Conservation (phyloP, 1,284 basidiomycete species). For the Leccinum olivaceoglutinosum region DNA sequence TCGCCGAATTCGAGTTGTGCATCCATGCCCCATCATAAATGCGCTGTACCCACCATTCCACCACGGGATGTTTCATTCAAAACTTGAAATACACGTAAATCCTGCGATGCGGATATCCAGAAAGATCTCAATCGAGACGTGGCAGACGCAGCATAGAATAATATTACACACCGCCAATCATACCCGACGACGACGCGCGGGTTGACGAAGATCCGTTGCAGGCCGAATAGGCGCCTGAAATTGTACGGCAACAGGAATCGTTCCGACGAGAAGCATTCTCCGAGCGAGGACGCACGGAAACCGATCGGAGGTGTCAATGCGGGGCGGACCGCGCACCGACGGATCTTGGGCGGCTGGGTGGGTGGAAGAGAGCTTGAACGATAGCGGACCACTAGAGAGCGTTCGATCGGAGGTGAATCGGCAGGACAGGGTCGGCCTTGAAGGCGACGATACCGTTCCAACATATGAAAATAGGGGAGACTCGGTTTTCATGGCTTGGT, state of each 20-base stretch:
- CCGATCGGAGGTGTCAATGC: slow-evolving; percentile 32
- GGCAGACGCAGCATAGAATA: neutral
- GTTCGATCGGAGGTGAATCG: slow-evolving; percentile 29
- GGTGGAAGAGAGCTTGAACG: slow-evolving; percentile 11
- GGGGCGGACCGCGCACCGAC: slow-evolving; percentile 22
- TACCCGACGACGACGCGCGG: slow-evolving; percentile 23
- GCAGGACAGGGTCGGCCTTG: slow-evolving; percentile 40
- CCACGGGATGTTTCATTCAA: slow-evolving; percentile 37
- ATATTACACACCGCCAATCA: slow-evolving; percentile 14
- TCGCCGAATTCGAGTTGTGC: slow-evolving; percentile 31
- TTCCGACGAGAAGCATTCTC: slow-evolving; percentile 49
- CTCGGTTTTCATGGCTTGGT: slow-evolving; percentile 33
- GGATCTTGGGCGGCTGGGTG: slow-evolving; percentile 16
- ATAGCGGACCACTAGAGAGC: slow-evolving; percentile 24
- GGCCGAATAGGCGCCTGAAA: slow-evolving; percentile 41
- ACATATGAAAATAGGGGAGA: slow-evolving; percentile 47
- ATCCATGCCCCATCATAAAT: slow-evolving; percentile 36
- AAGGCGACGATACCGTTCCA: slow-evolving; percentile 59
- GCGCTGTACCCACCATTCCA: slow-evolving; percentile 41
- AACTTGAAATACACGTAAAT: slow-evolving; percentile 45
- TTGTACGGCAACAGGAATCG: slow-evolving; percentile 54
- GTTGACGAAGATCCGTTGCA: slow-evolving; percentile 26
- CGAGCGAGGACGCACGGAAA: slow-evolving; percentile 40
- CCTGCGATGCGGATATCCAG: slow-evolving; percentile 3
- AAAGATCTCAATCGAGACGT: neutral